A percentile compares a stretch with the other conserved stretches of the same genome.
These are phyloP conservation scores for Mycena chlorophos DNA, from an alignment of 768 basidiomycete species.

Conservation along the genomic window DNA sequence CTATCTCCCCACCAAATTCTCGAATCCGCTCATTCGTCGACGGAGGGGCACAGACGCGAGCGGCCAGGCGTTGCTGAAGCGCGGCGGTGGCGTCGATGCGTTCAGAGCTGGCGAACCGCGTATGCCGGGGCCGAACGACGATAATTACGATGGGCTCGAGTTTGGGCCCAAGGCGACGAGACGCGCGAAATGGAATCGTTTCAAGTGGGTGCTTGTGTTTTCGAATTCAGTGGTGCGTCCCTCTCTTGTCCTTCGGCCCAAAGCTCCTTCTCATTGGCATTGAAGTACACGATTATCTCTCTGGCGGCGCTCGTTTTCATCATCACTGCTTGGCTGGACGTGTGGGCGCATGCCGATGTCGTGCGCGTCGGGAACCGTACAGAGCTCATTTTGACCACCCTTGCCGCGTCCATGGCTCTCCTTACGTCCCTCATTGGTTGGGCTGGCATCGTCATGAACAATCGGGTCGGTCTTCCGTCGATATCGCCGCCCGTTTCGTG, in stretches of 20 bases:
- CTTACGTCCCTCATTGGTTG: conserved; percentile 74
- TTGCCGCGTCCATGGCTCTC: conserved; percentile 46
- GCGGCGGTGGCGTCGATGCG: conserved; percentile 60
- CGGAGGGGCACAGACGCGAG: conserved; percentile 28
- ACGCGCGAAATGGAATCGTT: conserved; percentile 58
- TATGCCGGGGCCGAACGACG: conserved; percentile 40
- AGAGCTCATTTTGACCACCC: conserved; percentile 58
- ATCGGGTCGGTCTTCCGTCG: conserved; percentile 54
- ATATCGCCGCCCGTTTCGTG: conserved; percentile 59
- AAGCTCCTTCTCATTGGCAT: neutral
- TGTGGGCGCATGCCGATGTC: conserved; percentile 56
- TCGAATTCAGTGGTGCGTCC: conserved; percentile 42
- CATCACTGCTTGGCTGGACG: conserved; percentile 65
- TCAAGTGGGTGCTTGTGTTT: conserved; percentile 62
- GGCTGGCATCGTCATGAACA: conserved; percentile 84
- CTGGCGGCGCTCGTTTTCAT: conserved; percentile 50
- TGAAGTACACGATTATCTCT: conserved; percentile 45
- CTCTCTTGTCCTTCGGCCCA: neutral
- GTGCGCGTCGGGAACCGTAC: conserved; percentile 55
- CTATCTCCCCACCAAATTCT: conserved; percentile 66
- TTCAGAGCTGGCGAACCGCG: conserved; percentile 41
- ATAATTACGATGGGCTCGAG: conserved; percentile 42
- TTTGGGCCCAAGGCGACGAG: conserved; percentile 31
- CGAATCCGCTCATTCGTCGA: conserved; percentile 40
- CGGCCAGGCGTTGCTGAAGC: conserved; percentile 34